Evolutionary conservation across 1,139 yeast genomes (phyloP), one percentile per base, ranked within the genome.

Genomic region (Komagataea norvegica): DNA sequence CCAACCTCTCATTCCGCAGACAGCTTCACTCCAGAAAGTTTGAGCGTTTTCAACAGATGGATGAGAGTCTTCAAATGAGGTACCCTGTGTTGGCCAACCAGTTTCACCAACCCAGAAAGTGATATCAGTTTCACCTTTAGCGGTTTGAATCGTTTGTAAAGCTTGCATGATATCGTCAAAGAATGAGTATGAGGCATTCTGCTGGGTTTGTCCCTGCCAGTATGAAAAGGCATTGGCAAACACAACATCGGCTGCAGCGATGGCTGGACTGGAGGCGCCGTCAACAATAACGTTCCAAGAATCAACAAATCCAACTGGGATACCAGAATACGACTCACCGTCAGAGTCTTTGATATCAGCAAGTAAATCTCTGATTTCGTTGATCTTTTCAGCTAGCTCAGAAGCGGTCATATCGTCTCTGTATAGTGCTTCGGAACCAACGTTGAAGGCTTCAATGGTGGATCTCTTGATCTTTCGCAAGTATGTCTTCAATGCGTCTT

Each of bases 41-140:
- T 72, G 69, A 44, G 97, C 96, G 57, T 86, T 87, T 34, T 61
- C 70, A 42, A 77, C 72, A 54, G 79, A 62, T 54, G 97, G 96
- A 33, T 64, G 59, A 40, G 91, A 64, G 47, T 56, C 39, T 58
- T 78, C 85, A 55, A 66, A 88, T 60, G 70, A 65, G 48, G 87
- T 78, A 62, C 98, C 98, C 10, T 72, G 79, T 31, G 95, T 77
- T 59, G 97, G 95, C 96, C 96, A 89, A 54, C 97, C 98, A 50
- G 97, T 91, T 72, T 91, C 97, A 61, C 97, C 97, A 56, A 89
- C 91, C 88, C 91, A 88, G 72, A 89, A 87, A 44, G 76, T 72
- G 54, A 88, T 73, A 63, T 86, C 88, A 44, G 89, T 81, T 42
- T 82, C 67, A 46, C 95, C 95, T 72, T 89, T 89, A 50, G 77